phyloP scores from a whole-genome alignment of 192 early-diverging fungal species.

The Coemansia sp. region DNA sequence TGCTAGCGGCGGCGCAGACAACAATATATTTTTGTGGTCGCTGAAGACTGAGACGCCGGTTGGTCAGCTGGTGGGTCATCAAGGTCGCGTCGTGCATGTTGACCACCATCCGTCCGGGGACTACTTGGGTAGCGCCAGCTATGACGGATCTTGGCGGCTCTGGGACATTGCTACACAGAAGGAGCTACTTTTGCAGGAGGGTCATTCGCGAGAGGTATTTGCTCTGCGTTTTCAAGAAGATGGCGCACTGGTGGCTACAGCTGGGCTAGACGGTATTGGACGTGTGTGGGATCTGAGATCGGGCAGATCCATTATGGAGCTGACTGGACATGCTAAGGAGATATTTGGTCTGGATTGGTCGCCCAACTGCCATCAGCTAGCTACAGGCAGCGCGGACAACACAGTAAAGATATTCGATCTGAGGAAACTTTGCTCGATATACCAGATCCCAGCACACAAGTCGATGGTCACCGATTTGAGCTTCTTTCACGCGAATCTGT shows the following conservation, averaged over 20 bases:
- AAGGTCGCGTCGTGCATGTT: conserved; percentile 79
- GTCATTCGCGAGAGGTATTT: conserved; percentile 94
- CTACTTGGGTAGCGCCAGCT: conserved; percentile 70
- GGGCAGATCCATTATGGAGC: conserved; percentile 82
- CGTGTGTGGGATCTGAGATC: conserved; percentile 95
- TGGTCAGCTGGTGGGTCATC: conserved; percentile 78
- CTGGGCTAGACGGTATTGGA: conserved; percentile 88
- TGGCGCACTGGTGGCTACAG: conserved; percentile 87
- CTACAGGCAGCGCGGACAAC: conserved; percentile 91
- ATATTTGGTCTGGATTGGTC: conserved; percentile 89
- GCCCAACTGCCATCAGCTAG: conserved; percentile 91
- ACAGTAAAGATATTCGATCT: conserved; percentile 92
- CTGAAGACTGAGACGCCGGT: conserved; percentile 80
- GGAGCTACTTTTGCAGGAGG: conserved; percentile 89
- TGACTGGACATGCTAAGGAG: conserved; percentile 90
- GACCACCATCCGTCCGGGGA: conserved; percentile 88
- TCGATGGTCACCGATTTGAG: conserved; percentile 85
- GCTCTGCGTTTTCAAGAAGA: conserved; percentile 90
- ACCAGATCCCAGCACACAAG: conserved; percentile 90
- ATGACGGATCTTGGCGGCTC: conserved; percentile 92
- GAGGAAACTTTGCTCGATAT: conserved; percentile 70
- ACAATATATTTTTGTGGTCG: conserved; percentile 79
- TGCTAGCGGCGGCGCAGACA: conserved; percentile 83
- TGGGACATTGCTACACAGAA: conserved; percentile 82
- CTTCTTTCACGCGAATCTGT: conserved; percentile 52